Percentiles rank a stretch among this genome's conserved stretches.
Conservation (phyloP, 2,329 filamentous ascomycete genomes). For the Gnomoniopsis sp. region DNA sequence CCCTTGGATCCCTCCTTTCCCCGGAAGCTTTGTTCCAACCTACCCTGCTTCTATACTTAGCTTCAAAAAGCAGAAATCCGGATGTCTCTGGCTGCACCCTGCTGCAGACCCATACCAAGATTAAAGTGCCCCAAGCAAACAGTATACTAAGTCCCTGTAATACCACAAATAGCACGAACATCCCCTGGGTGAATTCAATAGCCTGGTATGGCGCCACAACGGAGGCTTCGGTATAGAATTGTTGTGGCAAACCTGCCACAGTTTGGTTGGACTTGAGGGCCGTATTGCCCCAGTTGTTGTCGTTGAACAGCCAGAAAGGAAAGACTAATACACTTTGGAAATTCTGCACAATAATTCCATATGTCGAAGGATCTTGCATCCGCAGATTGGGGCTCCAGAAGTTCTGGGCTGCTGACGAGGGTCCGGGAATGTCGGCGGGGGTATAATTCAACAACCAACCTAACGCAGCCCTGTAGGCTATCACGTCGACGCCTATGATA, state of each 20-base stretch:
- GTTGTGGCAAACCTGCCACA: slow-evolving; percentile 11
- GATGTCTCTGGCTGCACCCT: slow-evolving; percentile 1
- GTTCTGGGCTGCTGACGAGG: slow-evolving; percentile 17
- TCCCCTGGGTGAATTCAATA: slow-evolving; percentile 9
- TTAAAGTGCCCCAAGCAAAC: background rate
- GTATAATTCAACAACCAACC: slow-evolving; percentile 21
- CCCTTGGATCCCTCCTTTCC: background rate
- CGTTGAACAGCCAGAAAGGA: slow-evolving; percentile 25
- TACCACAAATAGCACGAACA: background rate
- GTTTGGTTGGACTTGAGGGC: slow-evolving; percentile 8
- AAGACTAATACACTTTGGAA: slow-evolving; percentile 23
- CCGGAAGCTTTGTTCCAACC: background rate
- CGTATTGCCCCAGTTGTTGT: slow-evolving; percentile 23
- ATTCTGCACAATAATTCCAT: slow-evolving; percentile 20
- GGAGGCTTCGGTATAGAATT: slow-evolving; percentile 22
- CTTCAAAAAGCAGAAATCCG: slow-evolving; percentile 7
- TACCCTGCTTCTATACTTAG: background rate
- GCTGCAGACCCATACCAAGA: slow-evolving; percentile 1
- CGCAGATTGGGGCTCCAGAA: slow-evolving; percentile 17
- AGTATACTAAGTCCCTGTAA: background rate
- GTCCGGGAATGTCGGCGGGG: slow-evolving; percentile 18
- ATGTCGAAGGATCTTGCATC: slow-evolving; percentile 6
- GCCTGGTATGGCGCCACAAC: slow-evolving; percentile 17
- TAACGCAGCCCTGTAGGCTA: slow-evolving; percentile 12
- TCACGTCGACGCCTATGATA: background rate